A percentile compares a stretch with the other conserved stretches of the same genome.
Evolutionary conservation across 163 green algal genomes (phyloP).

Genomic region (Chlorella variabilis): DNA sequence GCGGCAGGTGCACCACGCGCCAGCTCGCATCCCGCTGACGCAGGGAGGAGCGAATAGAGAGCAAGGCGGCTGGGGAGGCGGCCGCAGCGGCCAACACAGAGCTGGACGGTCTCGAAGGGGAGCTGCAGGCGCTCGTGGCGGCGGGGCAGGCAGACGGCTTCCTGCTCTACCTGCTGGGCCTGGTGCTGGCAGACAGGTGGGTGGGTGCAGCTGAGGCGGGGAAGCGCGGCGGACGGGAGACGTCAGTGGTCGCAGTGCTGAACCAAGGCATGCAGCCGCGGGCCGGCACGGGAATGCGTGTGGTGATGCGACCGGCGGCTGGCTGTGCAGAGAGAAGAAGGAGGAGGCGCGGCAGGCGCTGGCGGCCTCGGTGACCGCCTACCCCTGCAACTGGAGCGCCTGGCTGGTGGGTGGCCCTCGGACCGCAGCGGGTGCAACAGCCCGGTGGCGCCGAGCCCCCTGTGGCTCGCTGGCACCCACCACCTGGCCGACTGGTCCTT

Average conservation of each 20-base stretch:
- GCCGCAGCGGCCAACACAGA: constrained; percentile 53
- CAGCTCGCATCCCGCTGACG: too few species aligned
- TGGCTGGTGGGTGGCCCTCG: constrained; percentile 67
- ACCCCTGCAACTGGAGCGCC: constrained; percentile 85
- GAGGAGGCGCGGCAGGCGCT: constrained; percentile 63
- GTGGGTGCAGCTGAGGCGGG: neutral
- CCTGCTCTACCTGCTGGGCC: constrained; percentile 78
- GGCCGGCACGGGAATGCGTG: too few species aligned
- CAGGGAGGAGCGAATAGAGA: constrained; percentile 74
- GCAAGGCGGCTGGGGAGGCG: constrained; percentile 29
- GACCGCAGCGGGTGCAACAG: neutral
- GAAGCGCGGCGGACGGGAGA: neutral
- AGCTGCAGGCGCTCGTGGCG: constrained; percentile 41
- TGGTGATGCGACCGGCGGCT: too few species aligned
- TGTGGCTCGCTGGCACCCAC: too few species aligned
- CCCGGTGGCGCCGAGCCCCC: too few species aligned
- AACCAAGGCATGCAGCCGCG: too few species aligned
- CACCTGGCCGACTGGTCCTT: too few species aligned
- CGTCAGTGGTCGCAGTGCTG: too few species aligned
- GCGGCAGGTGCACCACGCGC: too few species aligned
- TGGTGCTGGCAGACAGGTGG: constrained; percentile 74
- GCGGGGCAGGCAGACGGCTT: constrained; percentile 61
- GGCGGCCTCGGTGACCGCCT: constrained; percentile 61
- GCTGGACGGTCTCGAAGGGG: constrained; percentile 61
- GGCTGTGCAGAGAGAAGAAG: constrained; percentile 52